Percentiles rank a stretch among this genome's conserved stretches.
phyloP scores from a whole-genome alignment of 352 stramenopile genomes.

The Phytopythium chamaehyphon region DNA sequence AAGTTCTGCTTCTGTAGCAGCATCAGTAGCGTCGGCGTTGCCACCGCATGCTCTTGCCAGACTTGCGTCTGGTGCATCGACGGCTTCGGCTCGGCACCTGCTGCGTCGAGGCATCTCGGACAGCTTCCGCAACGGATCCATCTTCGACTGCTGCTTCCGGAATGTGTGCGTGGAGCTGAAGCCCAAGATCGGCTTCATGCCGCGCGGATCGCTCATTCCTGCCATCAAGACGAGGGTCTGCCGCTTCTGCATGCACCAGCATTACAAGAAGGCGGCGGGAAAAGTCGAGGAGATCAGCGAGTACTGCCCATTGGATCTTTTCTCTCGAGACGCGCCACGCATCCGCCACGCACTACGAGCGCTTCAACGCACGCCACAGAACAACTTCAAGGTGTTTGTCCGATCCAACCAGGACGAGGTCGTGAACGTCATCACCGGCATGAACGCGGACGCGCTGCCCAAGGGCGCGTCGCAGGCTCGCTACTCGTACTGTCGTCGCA shows the following conservation, averaged over 20 bases:
- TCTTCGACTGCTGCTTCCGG: constrained; percentile 83
- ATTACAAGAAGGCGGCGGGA: constrained; percentile 67
- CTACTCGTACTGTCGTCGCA: constrained; percentile 68
- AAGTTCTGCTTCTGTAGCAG: background rate
- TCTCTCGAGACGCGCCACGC: constrained; percentile 54
- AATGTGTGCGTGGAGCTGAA: constrained; percentile 88
- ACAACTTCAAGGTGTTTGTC: constrained; percentile 89
- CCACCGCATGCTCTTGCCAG: too few relatives aligned
- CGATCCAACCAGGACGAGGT: constrained; percentile 73
- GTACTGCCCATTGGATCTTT: constrained; percentile 83
- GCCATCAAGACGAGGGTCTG: constrained; percentile 60
- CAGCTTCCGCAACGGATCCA: constrained; percentile 43
- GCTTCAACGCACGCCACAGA: constrained; percentile 80
- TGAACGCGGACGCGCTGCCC: constrained; percentile 61
- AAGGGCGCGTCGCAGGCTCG: constrained; percentile 61
- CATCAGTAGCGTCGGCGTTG: background rate
- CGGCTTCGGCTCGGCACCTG: constrained; percentile 1
- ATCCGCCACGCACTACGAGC: constrained; percentile 57
- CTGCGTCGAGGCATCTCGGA: constrained; percentile 5
- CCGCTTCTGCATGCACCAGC: constrained; percentile 89
- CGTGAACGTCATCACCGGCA: constrained; percentile 71
- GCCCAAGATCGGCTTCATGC: constrained; percentile 82
- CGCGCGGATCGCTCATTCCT: constrained; percentile 45
- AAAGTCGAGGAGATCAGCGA: constrained; percentile 81
- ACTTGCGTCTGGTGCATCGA: too few relatives aligned